Percentiles rank a stretch among this genome's conserved stretches.
Conservation (phyloP, 805 yeast species). For the Metschnikowia aberdeeniae region DNA sequence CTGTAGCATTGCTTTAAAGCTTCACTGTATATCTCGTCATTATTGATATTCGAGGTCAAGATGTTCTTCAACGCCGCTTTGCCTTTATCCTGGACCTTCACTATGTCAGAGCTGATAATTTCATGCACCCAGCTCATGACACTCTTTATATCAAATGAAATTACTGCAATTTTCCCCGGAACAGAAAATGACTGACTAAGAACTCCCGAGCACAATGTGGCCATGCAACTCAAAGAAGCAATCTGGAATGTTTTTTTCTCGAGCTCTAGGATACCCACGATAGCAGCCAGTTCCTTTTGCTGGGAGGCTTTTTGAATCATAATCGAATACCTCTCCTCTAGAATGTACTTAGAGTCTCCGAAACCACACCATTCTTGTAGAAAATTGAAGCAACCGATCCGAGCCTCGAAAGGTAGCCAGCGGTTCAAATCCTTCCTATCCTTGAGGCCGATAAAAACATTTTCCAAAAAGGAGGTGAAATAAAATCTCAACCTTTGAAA, state of each 20-base stretch:
- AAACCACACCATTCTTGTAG: conserved; percentile 94
- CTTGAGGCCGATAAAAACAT: conserved; percentile 56
- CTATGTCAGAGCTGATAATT: conserved; percentile 56
- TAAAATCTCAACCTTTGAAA: conserved; percentile 77
- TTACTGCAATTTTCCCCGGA: conserved; percentile 45
- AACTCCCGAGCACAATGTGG: conserved; percentile 72
- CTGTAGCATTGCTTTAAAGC: conserved; percentile 71
- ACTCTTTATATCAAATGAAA: conserved; percentile 68
- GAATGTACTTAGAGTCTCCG: conserved; percentile 59
- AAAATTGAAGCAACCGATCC: conserved; percentile 76
- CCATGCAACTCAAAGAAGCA: conserved; percentile 80
- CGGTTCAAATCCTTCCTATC: conserved; percentile 35
- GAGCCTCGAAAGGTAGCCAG: conserved; percentile 82
- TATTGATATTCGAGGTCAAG: conserved; percentile 54
- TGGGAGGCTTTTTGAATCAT: conserved; percentile 47
- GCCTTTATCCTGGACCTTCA: conserved; percentile 58
- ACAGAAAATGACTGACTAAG: conserved; percentile 48
- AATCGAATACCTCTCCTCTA: conserved; percentile 60
- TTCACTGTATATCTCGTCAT: conserved; percentile 49
- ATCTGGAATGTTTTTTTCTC: conserved; percentile 67
- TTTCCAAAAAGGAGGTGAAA: conserved; percentile 78
- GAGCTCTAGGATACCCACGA: conserved; percentile 75
- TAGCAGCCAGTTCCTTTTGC: conserved; percentile 41
- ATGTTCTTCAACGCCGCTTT: conserved; percentile 67
- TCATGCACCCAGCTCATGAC: conserved; percentile 80